Evolutionary conservation across 2,329 filamentous ascomycete species (phyloP), one percentile per base, ranked within the genome.

Genomic region (Sporothrix phasma): DNA sequence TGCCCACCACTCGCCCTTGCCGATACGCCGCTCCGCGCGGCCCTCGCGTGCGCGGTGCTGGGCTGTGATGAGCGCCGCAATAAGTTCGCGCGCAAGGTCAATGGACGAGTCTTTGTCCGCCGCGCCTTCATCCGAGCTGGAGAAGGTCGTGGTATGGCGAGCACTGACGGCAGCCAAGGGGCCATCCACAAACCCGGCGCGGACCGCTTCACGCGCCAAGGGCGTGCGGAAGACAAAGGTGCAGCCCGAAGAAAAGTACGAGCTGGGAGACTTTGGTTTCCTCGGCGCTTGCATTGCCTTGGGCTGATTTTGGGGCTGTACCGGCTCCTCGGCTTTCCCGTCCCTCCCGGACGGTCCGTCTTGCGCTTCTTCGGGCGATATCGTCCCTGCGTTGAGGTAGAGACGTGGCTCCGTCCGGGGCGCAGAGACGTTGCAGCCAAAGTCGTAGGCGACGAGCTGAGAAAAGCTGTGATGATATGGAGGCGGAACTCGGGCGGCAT

Each of bases 361-460:
- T 19, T 58, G 47, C 11, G 45, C 58, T 22, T 49, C 63, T 19
- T 37, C 43, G 3, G 51, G n/a, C 3, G 64, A 39, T 8, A 66
- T 10, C 1, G 64, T 63, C 17, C 51, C 56, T 0, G 65, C 54
- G 58, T 75, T 76, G 61, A 87, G 72, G 53, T 85, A 79, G 22
- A 88, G 75, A 2, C 85, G 79, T 10, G 85, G 85, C 69, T 88
- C 85, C 26, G 78, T 76, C 46, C 84, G 80, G 17, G 84, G 76
- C 29, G 80, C 76, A 2, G 78, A 76, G 58, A 86, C 80, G 68
- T 81, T 87, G 72, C 85, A 87, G 60, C 84, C 82, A 72, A 87
- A 88, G 67, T 87, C 84, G 69, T 87, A 88, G 19, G 84, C 80
- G 17, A 88, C 79, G 4, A 88, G 78, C 71, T 87, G 64, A 87